Base-by-base conservation (phyloP, 208 protist genomes). In the Leishmania tarentolae region DNA sequence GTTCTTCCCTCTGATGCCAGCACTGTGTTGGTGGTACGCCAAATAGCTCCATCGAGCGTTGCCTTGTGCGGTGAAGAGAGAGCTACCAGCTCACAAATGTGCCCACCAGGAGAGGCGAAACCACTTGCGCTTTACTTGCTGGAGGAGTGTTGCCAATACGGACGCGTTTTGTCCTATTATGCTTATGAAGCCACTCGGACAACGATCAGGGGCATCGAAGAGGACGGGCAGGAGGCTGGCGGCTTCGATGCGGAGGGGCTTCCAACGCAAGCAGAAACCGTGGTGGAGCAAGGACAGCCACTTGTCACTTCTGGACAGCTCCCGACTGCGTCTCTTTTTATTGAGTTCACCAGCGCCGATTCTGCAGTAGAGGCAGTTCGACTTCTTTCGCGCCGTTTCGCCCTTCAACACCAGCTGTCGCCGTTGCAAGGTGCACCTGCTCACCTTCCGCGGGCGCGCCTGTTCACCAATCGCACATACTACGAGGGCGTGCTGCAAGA, bases 121-220 rank as follows among this genome's bases (percentile, higher is more conserved):
- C 86, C 92, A 31, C 73, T 86, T 31, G 83, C 81, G 40, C 87
- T 90, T 42, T 82, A 82, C 35, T 85, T 89, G 35, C 57, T 95
- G 4, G 92, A 95, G 63, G 92, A 95, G 76, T 95, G 90, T 71
- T 92, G 88, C 56, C 92, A 95, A 76, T 95, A 95, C 70, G 92
- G 92, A 2, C 88, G 90, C 31, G 88, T 95, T n/a, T 72, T 93
- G 78, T 95, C 92, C 28, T 95, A 92, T 53, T 90, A 90, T 84
- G 86, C 88, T 40, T 85, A 91, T 71, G 82, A 82, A 9, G 77
- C 44, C 28, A 15, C 50, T 52, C 21, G 8, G 69, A 52, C 69
- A 11, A 50, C 69, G 28, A 35, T 73, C 28, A 13, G 31, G 42
- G 69, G 35, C 44, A 31, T 44, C 28, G 35, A 19, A 8, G 69